phyloP scores from a whole-genome alignment of 2,329 filamentous ascomycete genomes.

The Fusarium lyarnte region DNA sequence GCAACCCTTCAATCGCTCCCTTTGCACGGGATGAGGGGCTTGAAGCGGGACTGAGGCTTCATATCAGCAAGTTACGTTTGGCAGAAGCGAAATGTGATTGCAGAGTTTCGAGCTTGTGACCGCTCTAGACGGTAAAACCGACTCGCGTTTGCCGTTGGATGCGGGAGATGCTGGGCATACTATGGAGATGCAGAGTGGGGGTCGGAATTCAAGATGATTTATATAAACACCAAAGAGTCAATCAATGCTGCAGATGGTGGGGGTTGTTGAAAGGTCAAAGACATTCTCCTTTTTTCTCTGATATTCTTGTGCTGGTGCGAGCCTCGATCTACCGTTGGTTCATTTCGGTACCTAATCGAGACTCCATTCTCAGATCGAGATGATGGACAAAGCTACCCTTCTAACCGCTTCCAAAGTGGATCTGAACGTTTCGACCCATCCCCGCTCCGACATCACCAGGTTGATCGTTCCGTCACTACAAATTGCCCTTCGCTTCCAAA shows the following conservation, averaged over 20 bases:
- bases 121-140: neutral
- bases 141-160: slow-evolving; percentile 28
- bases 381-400: slow-evolving; percentile 51
- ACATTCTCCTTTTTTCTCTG: slow-evolving; percentile 2
- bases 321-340: neutral
- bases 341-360: slow-evolving; percentile 12
- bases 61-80: slow-evolving; percentile 29
- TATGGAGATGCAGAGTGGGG: slow-evolving; percentile 16
- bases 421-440: slow-evolving; percentile 43
- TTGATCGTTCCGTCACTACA: slow-evolving; percentile 49
- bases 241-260: neutral
- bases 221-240: slow-evolving; percentile 35
- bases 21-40: slow-evolving; percentile 9
- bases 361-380: slow-evolving; percentile 30
- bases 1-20: slow-evolving; percentile 8
- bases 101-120: slow-evolving; percentile 7
- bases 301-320: neutral
- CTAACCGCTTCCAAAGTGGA: slow-evolving; percentile 52
- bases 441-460: slow-evolving; percentile 47
- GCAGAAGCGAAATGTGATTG: slow-evolving; percentile 28
- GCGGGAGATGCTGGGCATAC: neutral
- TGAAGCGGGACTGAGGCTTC: slow-evolving; percentile 22
- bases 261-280: neutral
- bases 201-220: neutral
- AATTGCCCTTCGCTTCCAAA: slow-evolving; percentile 49